Base-by-base conservation (phyloP, 441 rosid genomes). In the California macrophylla region DNA sequence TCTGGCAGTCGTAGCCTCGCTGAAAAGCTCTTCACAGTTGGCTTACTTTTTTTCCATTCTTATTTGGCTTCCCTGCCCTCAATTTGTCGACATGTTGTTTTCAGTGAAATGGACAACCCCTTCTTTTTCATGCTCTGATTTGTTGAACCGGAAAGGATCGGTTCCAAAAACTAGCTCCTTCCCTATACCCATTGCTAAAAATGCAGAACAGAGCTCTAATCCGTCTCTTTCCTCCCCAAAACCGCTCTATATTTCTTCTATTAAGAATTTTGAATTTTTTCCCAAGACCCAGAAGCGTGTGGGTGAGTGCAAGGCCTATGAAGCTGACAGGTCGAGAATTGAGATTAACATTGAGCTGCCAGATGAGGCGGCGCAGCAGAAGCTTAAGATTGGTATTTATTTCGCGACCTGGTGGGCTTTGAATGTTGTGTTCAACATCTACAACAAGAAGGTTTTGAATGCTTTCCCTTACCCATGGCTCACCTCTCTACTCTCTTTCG, bases 331-430 rank as follows among this genome's bases (percentile, higher is more conserved):
- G 73, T 79, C 86, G 4, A 74, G 81, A 74, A 54, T 89, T 34
- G 88, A 85, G 75, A 80, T 89, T 0, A 81, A 76, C 79, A 85
- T 86, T 68, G 86, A 86, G 28, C 70, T 85, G 9, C 85, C 86
- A 0, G 80, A 76, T 12, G 81, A 85, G 69, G 64, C 82, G 67
- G 83, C 86, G 0, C 76, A 86, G 0, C 85, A 77, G 69, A 86
- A 68, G 72, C 21, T 88, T 4, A 85, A 78, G 36, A 85, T 83
- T 1, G 86, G 89, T 23, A 25, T 83, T 10, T 83, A 83, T 32
- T 85, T 85, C 24, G 86, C 85, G 13, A 81, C 89, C 1, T 85
- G 89, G 89, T 85, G 89, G 89, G 83, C 85, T 40, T 75, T 85
- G 68, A 85, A 85, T 66, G 89, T 85, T 24, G 84, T 85, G 34